Conservation (phyloP, 2,329 filamentous ascomycete species). For the Didymella exigua region DNA sequence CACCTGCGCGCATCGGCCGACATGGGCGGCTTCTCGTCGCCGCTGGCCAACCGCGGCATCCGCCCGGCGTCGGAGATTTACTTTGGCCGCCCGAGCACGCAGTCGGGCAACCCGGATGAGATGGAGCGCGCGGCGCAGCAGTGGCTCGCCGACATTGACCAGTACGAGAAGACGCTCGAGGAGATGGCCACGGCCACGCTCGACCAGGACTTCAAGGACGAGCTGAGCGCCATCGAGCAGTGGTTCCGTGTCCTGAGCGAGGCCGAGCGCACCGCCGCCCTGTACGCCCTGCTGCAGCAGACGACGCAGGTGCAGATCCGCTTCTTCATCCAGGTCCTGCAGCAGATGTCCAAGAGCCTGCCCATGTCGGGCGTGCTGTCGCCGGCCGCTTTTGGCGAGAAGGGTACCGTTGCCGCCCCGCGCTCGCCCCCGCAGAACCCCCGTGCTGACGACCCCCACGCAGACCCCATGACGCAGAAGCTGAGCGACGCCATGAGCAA, state of each 20-base stretch:
- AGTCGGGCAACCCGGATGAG: slow-evolving; percentile 75
- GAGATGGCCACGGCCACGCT: slow-evolving; percentile 99
- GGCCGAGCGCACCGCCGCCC: slow-evolving; percentile 90
- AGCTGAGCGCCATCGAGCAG: slow-evolving; percentile 97
- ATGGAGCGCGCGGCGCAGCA: slow-evolving; percentile 95
- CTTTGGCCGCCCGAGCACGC: slow-evolving; percentile 76
- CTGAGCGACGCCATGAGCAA: slow-evolving; percentile 97
- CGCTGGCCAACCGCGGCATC: slow-evolving; percentile 75
- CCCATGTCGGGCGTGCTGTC: slow-evolving; percentile 96
- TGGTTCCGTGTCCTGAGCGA: slow-evolving; percentile 99
- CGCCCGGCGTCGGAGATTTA: slow-evolving; percentile 92
- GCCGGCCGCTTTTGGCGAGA: slow-evolving; percentile 90
- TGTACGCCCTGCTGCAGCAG: slow-evolving; percentile 95
- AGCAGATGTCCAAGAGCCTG: slow-evolving; percentile 98
- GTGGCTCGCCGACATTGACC: slow-evolving; percentile 98
- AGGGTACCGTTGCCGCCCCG: slow-evolving; percentile 62
- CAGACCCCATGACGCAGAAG: slow-evolving; percentile 96
- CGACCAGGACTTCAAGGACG: slow-evolving; percentile 99
- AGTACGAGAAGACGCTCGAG: slow-evolving; percentile 97
- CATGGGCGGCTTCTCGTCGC: slow-evolving; percentile 82
- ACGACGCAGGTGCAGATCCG: slow-evolving; percentile 98
- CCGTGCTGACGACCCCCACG: neutral
- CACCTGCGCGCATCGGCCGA: slow-evolving; percentile 94
- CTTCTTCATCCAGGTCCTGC: slow-evolving; percentile 98
- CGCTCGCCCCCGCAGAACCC: neutral